Conservation (phyloP, 805 yeast genomes). For the Wickerhamomyces tratensis region DNA sequence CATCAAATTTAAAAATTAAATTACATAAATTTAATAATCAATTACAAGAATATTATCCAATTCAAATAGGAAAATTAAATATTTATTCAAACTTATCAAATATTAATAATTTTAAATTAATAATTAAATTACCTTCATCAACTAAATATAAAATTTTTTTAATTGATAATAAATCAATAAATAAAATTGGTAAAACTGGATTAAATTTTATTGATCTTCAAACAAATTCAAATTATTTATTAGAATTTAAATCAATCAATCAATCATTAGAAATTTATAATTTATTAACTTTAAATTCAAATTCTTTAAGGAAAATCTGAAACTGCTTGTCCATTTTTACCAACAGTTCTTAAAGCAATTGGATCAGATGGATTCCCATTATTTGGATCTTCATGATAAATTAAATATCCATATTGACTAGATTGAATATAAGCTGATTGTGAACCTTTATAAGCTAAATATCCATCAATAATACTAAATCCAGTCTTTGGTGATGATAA, state of each 20-base stretch:
- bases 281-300: conserved; percentile 2
- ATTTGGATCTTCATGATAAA: not conserved
- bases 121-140: conserved; percentile 3
- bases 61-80: conserved; percentile 13
- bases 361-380: not conserved
- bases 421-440: not conserved
- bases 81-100: conserved; percentile 11
- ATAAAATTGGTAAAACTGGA: conserved; percentile 15
- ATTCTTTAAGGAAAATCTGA: not conserved
- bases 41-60: conserved; percentile 17
- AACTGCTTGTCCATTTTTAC: not conserved
- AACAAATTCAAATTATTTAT: conserved; percentile 4
- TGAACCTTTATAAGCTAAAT: not conserved
- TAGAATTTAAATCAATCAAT: conserved; percentile 13
- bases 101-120: not conserved
- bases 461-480: not conserved
- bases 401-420: not conserved
- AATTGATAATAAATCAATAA: conserved; percentile 7
- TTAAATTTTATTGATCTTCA: conserved; percentile 11
- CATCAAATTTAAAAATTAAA: conserved; percentile 12
- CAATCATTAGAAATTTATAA: conserved; percentile 14
- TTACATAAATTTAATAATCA: conserved; percentile 14
- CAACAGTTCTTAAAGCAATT: not conserved
- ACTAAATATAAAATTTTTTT: conserved; percentile 10
- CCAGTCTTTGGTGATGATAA: not conserved